A percentile compares a stretch with the other conserved stretches of the same genome.
Conservation (phyloP, 2,329 filamentous ascomycete genomes). For the Cytospora piceae region DNA sequence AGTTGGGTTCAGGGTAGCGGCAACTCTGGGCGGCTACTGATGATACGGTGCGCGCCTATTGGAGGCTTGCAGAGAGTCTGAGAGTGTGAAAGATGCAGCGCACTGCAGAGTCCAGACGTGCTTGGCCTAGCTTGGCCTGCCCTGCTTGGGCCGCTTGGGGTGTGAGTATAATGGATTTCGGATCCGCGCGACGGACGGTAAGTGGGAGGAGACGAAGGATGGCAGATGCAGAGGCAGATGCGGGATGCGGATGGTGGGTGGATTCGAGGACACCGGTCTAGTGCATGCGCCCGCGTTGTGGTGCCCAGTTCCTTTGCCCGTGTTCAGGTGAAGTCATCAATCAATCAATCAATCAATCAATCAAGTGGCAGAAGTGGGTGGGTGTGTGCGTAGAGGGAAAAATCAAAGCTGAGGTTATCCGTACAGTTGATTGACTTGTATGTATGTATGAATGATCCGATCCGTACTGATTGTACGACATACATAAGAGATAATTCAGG, state of each 20-base stretch:
- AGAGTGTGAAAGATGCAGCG: too few species aligned
- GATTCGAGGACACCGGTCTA: neutral
- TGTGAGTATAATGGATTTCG: neutral
- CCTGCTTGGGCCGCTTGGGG: neutral
- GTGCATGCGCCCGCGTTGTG: neutral
- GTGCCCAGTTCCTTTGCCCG: neutral
- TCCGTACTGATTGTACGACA: too few species aligned
- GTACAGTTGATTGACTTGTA: too few species aligned
- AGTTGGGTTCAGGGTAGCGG: neutral
- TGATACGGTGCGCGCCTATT: neutral
- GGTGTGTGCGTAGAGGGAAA: neutral
- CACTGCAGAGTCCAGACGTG: neutral
- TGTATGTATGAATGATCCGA: too few species aligned
- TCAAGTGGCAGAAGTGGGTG: neutral
- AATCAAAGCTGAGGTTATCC: too few species aligned
- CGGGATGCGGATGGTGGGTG: neutral
- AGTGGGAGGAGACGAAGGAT: conserved; percentile 1
- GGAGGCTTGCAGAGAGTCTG: neutral
- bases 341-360: too few species aligned
- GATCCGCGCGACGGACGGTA: neutral
- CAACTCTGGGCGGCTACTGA: neutral
- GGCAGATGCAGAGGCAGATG: conserved; percentile 7
- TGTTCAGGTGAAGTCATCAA: neutral
- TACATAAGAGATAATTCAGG: too few species aligned
- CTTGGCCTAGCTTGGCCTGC: neutral